Base-by-base conservation (phyloP, 2,329 filamentous ascomycete species). In the Emergomyces pasteurianus region DNA sequence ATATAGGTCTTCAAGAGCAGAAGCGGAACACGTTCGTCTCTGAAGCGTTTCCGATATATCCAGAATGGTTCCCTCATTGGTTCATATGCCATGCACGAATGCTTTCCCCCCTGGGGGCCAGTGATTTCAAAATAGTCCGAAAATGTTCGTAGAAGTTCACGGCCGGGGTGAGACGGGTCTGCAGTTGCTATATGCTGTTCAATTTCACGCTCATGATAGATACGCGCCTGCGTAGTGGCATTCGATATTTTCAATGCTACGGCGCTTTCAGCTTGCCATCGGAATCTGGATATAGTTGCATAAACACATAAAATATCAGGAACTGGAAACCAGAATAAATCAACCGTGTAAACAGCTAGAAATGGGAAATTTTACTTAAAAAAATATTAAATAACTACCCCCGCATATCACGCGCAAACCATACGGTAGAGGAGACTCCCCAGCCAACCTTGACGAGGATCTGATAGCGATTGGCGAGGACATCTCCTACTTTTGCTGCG, bases 41-140 rank as follows among this genome's bases (percentile, higher is more conserved):
- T 65, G 23, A 67, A 69, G 53, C 66, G 67, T 31, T 62, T 58
- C 61, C 65, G 64, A 47, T 67, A 69, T 14, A 68, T 40, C 65
- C 69, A 71, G n/a, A 72, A 61, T 23, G 70, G 69, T 60, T 73
- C 70, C 54, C 71, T 68, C 62, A 73, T 65, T 5, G 71, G 69
- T 52, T 72, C 69, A 58, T 69, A 70, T 34, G 71, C 71, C 23
- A 74, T 65, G 57, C 70, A 72, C 34, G 70, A 40, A 63, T 73
- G 70, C 10, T 36, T 50, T 18, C 63, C 63, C 34, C 69, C 70
- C 49, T 67, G 50, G 36, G 64, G 65, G 31, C 61, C 42, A 10
- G 14, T 49, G 16, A 61, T 28, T 14, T 63, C 63, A 60, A 73
- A 73, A 14, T 62, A 65, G 43, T 74, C 68, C 23, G 64, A 58